phyloP scores from a whole-genome alignment of 2,329 filamentous ascomycete species.

The Fusarium sp. region DNA sequence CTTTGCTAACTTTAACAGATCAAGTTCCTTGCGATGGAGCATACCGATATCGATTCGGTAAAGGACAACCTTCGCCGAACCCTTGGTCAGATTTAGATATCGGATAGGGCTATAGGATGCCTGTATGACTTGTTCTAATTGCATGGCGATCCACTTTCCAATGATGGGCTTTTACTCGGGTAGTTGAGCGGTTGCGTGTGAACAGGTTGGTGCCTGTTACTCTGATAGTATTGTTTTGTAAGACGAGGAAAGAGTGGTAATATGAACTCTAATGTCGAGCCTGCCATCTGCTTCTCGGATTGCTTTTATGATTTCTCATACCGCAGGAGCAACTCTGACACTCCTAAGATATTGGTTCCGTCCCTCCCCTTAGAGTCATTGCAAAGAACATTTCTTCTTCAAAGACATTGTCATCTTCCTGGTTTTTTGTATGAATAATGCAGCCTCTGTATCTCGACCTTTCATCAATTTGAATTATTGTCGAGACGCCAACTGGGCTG shows the following conservation, averaged over 20 bases:
- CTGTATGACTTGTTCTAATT: not conserved
- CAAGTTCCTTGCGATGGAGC: constrained; percentile 73
- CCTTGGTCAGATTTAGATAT: constrained; percentile 50
- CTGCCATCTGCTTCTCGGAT: not conserved
- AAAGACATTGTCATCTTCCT: not conserved
- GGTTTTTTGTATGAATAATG: constrained; percentile 6
- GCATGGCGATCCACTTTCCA: not conserved
- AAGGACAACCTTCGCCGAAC: constrained; percentile 69
- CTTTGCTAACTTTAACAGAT: constrained; percentile 59
- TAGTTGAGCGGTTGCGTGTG: not conserved
- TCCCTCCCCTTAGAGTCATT: not conserved
- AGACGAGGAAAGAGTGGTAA: not conserved
- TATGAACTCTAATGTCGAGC: not conserved
- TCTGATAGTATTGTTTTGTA: not conserved
- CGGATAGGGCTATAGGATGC: not conserved
- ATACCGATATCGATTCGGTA: constrained; percentile 66
- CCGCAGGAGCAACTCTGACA: constrained; percentile 39
- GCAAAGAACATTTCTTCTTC: not conserved
- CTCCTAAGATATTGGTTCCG: constrained; percentile 16
- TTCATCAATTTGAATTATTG: not conserved
- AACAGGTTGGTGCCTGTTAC: constrained; percentile 2
- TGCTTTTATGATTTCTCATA: not conserved
- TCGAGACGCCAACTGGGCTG: not conserved
- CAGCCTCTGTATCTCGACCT: not conserved
- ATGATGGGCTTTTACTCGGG: not conserved